Base-by-base conservation (phyloP, 2,329 filamentous ascomycete genomes). In the Drechslerella dactyloides region DNA sequence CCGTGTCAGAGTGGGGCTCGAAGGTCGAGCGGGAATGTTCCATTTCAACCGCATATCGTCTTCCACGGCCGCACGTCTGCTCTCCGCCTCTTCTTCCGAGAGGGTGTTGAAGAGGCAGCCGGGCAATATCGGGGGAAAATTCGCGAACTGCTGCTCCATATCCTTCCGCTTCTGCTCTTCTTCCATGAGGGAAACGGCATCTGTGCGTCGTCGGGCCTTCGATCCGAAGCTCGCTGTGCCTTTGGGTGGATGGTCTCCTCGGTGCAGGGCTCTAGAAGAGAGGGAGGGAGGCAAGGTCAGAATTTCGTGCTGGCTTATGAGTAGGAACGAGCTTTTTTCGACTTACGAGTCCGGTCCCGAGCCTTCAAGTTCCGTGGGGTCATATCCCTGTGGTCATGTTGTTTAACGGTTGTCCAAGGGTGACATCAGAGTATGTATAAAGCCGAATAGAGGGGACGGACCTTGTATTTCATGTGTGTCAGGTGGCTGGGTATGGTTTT, bases 381-480 rank as follows among this genome's bases (percentile, higher is more conserved):
- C 65, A 27, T 62, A 69, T 40, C 65, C 65, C 65, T 69, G 17
- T 2, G 15, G 15, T 17, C 24, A 55, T 21, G 4, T 50, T 19
- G 33, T n/a, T 44, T 46, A 42, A 4, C 35, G 11, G 11, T 19
- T 33, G 6, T 15, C 44, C 27, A 27, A 42, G 30, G 15, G 11
- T 56, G 23, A n/a, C 24, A 3, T 19, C 8, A 37, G 17, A 21
- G 7, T 21, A 17, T 27, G 30, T 27, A 30, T n/a, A 11, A 4
- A 37, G 4, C n/a, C 6, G 15, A 54, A 35, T 4, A 7, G 13
- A 33, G 30, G 37, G 1, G 10, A 21, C 23, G 30, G 53, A 69
- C 65, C 46, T 69, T 69, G 21, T 69, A 69, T 58, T 69, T 69
- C 65, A 69, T 69, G 44, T 69, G 57, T 21, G 65, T 69, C 8